phyloP scores from a whole-genome alignment of 2,329 filamentous ascomycete genomes.

The Arthrinium puccinioides region DNA sequence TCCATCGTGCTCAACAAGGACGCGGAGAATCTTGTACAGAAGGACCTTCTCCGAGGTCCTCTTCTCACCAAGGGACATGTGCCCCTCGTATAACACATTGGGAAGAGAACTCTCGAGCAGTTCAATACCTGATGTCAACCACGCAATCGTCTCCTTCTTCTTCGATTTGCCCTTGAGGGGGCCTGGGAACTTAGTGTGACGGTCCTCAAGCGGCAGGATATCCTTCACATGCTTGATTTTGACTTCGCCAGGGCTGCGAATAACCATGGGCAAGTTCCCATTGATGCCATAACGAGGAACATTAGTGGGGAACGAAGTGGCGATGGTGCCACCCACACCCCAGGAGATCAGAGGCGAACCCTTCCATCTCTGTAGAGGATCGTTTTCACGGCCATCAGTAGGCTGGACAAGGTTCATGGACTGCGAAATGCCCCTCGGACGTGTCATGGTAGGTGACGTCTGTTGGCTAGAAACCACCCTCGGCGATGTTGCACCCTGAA shows the following conservation, averaged over 20 bases:
- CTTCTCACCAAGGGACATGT: conserved; percentile 55
- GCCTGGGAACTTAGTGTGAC: conserved; percentile 77
- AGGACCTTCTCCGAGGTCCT: conserved; percentile 71
- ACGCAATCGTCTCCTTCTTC: conserved; percentile 85
- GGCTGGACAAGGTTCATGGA: conserved; percentile 52
- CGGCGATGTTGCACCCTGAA: conserved; percentile 37
- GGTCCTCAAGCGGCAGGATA: conserved; percentile 62
- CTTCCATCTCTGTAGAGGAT: conserved; percentile 84
- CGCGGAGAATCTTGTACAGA: conserved; percentile 77
- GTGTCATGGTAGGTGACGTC: conserved; percentile 20
- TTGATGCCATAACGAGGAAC: conserved; percentile 79
- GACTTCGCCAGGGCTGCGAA: conserved; percentile 75
- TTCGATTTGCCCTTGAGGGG: conserved; percentile 84
- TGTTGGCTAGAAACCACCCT: conserved; percentile 12
- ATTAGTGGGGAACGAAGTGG: conserved; percentile 83
- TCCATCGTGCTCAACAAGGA: conserved; percentile 84
- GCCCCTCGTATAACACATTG: conserved; percentile 40
- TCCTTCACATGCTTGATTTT: conserved; percentile 71
- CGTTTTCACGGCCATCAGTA: conserved; percentile 60
- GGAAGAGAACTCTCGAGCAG: conserved; percentile 55
- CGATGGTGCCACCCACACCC: conserved; percentile 75
- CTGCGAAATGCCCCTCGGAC: conserved; percentile 46
- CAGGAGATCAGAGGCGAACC: conserved; percentile 81
- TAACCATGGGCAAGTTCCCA: conserved; percentile 66
- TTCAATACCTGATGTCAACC: conserved; percentile 74